phyloP scores from a whole-genome alignment of 352 stramenopile genomes.

The Phytophthora ohioensis region DNA sequence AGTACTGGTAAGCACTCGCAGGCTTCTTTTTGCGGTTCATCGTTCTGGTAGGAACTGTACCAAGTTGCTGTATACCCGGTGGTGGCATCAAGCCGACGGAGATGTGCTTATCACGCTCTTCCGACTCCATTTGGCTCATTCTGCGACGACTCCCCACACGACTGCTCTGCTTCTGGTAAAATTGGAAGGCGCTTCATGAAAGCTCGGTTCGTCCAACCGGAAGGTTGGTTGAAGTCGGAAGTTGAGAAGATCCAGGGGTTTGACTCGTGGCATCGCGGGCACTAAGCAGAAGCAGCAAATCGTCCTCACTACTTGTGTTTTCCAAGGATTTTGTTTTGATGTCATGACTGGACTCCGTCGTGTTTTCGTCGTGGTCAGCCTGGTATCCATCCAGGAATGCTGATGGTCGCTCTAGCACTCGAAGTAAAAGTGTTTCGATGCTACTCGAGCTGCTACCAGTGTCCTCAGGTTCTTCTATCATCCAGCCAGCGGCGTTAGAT shows the following conservation, averaged over 20 bases:
- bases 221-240: conserved; percentile 1
- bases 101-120: conserved; percentile 7
- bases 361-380: conserved; percentile 31
- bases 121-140: conserved; percentile 7
- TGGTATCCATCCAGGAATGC: conserved; percentile 21
- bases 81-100: neutral
- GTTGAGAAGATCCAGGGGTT: conserved; percentile 1
- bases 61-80: neutral
- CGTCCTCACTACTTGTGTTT: conserved; percentile 25
- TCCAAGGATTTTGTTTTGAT: conserved; percentile 18
- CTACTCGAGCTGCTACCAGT: conserved; percentile 37
- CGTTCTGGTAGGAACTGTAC: neutral
- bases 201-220: neutral
- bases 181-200: conserved; percentile 19
- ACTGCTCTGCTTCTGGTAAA: conserved; percentile 21
- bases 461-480: conserved; percentile 9
- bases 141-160: conserved; percentile 12
- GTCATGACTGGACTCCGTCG: conserved; percentile 1
- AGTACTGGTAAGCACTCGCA: conserved; percentile 57
- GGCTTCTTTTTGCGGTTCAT: conserved; percentile 20
- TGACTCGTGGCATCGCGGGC: conserved; percentile 19
- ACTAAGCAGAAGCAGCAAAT: conserved; percentile 30
- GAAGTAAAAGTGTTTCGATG: conserved; percentile 44
- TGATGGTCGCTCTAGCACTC: conserved; percentile 27
- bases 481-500: neutral